Evolutionary conservation across 768 basidiomycete genomes (phyloP), one percentile per base, ranked within the genome.

Genomic region (Calocera viscosa): DNA sequence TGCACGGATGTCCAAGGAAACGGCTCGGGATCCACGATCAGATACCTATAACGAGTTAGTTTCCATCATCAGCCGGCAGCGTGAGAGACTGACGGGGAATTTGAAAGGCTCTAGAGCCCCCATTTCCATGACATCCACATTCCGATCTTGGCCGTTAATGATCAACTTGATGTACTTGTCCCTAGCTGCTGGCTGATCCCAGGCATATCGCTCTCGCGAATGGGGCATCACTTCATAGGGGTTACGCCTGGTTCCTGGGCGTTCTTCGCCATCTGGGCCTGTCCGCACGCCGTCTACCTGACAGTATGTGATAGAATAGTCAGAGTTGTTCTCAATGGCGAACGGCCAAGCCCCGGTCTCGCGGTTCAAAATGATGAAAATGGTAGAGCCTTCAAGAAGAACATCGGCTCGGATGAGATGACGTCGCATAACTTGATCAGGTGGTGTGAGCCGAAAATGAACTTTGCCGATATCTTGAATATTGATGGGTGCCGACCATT

Each of bases 111-210:
- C 76, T 5, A 95, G 82, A 70, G 89, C 84, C 30, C 96, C 96
- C 24, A 99, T 98, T 75, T 97, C 96, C 86, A 95, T 87, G 68
- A 95, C 87, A 73, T 98, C 95, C 64, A 98, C 79, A 24, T 80
- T 75, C 32, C 91, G 83, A 12, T 82, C 83, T 65, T 83, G 77
- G 26, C 82, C 82, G 47, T 86, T 86, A 63, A 86, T 81, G 11
- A 75, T 74, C 24, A 99, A 78, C 38, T 84, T 75, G 28, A 99
- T 79, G 69, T 85, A 86, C 77, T 95, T 98, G 71, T 89, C 86
- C 53, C 80, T 79, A 0, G 87, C 86, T 1, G 93, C 90, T 7
- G 96, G 96, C 68, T 82, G 85, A 73, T 99, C 96, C 95, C 95
- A 99, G 2, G 94, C 89, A 74, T 97, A 99, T 34, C 83, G 78